These are phyloP conservation scores for Agarophyton chilense DNA, from an alignment of 23 red algal species.

Conservation along the genomic window DNA sequence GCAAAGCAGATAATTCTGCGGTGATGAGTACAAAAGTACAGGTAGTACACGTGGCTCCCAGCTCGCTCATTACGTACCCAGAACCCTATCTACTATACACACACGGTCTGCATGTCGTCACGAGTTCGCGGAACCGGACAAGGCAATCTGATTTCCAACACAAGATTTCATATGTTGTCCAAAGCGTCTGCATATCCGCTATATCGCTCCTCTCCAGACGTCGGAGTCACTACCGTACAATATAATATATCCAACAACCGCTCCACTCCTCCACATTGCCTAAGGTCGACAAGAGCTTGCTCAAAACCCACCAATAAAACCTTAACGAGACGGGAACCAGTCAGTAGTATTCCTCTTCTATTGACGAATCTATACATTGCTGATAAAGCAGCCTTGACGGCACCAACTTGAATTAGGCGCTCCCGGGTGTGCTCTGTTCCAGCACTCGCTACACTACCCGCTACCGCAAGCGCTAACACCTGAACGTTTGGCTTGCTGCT, in stretches of 20 bases:
- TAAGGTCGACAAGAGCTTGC: constrained; percentile 17
- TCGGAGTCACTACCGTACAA: constrained; percentile 26
- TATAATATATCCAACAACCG: constrained; percentile 52
- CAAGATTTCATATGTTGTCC: background rate
- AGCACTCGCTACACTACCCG: background rate
- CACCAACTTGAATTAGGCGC: background rate
- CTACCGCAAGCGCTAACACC: background rate
- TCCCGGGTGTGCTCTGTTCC: background rate
- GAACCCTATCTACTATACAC: too few relatives aligned
- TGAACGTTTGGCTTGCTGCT: background rate
- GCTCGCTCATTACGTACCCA: too few relatives aligned
- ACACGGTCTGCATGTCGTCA: too few relatives aligned
- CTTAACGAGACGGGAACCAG: constrained; percentile 20
- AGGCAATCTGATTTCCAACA: too few relatives aligned
- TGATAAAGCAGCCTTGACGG: constrained; percentile 13
- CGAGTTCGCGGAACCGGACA: too few relatives aligned
- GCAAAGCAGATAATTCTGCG: too few relatives aligned
- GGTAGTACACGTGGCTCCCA: too few relatives aligned
- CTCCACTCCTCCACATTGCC: constrained; percentile 6
- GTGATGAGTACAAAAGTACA: too few relatives aligned
- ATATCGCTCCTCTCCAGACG: constrained; percentile 15
- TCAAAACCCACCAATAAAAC: constrained; percentile 1
- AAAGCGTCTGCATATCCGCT: constrained; percentile 1
- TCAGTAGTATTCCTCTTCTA: constrained; percentile 8
- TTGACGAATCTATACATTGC: constrained; percentile 45